Conservation (phyloP, 176 grass and related monocot species). For the Oropetium thomaeum region DNA sequence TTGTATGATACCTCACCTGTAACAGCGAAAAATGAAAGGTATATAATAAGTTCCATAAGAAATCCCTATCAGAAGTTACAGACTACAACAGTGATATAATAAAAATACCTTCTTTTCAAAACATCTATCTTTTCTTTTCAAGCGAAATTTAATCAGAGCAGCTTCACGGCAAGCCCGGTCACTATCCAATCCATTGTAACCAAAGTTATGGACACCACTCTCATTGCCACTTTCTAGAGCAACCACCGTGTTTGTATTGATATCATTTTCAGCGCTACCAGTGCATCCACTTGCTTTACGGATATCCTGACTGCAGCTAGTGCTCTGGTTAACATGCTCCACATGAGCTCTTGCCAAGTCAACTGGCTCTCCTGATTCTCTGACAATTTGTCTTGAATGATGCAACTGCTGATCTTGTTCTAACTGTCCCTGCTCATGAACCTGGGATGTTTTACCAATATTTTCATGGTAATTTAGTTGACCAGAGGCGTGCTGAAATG, state of each 20-base stretch:
- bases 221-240: slow-evolving; percentile 71
- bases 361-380: slow-evolving; percentile 33
- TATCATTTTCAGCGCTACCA: slow-evolving; percentile 61
- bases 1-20: slow-evolving; percentile 94
- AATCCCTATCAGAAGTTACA: background rate
- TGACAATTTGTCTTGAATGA: slow-evolving; percentile 39
- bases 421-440: slow-evolving; percentile 32
- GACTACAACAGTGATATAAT: background rate
- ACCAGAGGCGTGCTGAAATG: slow-evolving; percentile 40
- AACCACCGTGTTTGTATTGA: slow-evolving; percentile 34
- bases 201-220: slow-evolving; percentile 55
- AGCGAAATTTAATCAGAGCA: slow-evolving; percentile 84
- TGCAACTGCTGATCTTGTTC: slow-evolving; percentile 45
- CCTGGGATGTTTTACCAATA: slow-evolving; percentile 14
- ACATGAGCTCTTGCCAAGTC: slow-evolving; percentile 31
- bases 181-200: slow-evolving; percentile 31
- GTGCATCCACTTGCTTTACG: slow-evolving; percentile 50
- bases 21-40: slow-evolving; percentile 3
- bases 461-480: slow-evolving; percentile 50
- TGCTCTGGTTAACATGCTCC: slow-evolving; percentile 42
- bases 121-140: slow-evolving; percentile 98
- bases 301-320: slow-evolving; percentile 59
- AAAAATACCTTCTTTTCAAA: slow-evolving; percentile 89
- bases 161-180: slow-evolving; percentile 56
- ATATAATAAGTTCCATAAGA: background rate